Evolutionary conservation across 805 yeast species (phyloP), one percentile per base, ranked within the genome.

Genomic region (Kluyveromyces nonfermentans): DNA sequence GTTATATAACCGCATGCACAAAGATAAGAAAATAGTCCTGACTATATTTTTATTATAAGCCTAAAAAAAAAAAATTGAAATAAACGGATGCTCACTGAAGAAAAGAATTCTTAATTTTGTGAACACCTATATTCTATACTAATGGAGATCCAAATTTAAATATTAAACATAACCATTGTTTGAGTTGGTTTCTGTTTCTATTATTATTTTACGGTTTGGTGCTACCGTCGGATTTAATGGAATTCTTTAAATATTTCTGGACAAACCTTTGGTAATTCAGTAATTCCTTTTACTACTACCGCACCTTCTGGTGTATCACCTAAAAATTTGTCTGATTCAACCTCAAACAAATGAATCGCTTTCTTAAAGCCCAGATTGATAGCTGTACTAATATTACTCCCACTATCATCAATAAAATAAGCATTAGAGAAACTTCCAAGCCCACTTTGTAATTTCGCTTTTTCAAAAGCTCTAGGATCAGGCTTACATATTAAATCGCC

Each of bases 331-430:
- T 63, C 85, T 33, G 72, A 75, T 32, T 74, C 80, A 22, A 78
- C 69, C 60, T 90, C 97, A n/a, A 83, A 77, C 50, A 75, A 78
- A 55, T 85, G 93, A 33, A 84, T 68, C 4, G 83, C 77, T 43
- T 75, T 72, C 16, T 78, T 79, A 77, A 90, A 83, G 1, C 93
- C 95, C 42, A 80, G 68, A 16, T 72, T 61, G 25, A 70, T 62
- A 0, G 96, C 95, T 0, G 93, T 86, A 43, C 71, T 71, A 36
- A 86, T 82, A 56, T 90, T 90, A 43, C 79, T 69, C 41, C 77
- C 83, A 45, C 95, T 82, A 62, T 90, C 98, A 63, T 90, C 98
- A 10, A 90, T 78, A 56, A 85, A 93, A 62, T 81, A 82, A 14
- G 79, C 80, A 49, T 70, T 72, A 50, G 50, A 40, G 43, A 72